Conservation (phyloP, 2,329 filamentous ascomycete species). For the Remersonia thermophila region DNA sequence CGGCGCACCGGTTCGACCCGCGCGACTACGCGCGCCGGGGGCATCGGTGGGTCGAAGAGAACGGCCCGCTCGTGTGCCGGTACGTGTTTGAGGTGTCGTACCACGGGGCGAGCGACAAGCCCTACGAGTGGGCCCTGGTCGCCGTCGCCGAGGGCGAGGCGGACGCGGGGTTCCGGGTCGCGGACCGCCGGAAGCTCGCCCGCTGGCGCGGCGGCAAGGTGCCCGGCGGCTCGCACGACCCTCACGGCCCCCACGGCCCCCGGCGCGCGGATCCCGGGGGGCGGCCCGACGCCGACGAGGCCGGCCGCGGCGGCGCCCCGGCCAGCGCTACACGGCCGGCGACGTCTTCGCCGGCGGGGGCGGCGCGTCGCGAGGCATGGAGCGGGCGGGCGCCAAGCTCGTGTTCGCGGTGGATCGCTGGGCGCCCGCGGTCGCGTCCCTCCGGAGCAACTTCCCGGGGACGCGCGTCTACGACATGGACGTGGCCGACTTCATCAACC, state of each 20-base stretch:
- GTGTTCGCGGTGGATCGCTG: conserved; percentile 54
- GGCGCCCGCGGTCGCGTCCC: conserved; percentile 42
- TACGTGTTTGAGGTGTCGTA: conserved; percentile 32
- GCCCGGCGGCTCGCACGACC: conserved; percentile 27
- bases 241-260: conserved; percentile 17
- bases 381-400: conserved; percentile 42
- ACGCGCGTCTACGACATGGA: conserved; percentile 35
- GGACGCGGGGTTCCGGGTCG: conserved; percentile 15
- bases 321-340: conserved; percentile 50
- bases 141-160: conserved; percentile 18
- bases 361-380: conserved; percentile 55
- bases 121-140: conserved; percentile 26
- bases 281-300: too few relatives aligned
- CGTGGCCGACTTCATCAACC: conserved; percentile 36
- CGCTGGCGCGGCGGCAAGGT: conserved; percentile 29
- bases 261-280: neutral
- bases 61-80: conserved; percentile 37
- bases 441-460: conserved; percentile 44
- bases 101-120: conserved; percentile 17
- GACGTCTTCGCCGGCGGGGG: conserved; percentile 66
- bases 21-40: conserved; percentile 14
- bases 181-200: conserved; percentile 21
- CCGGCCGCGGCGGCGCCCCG: conserved; percentile 1
- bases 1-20: conserved; percentile 22
- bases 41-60: conserved; percentile 15